Percentiles rank a stretch among this genome's conserved stretches.
Conservation (phyloP, 2,329 filamentous ascomycete genomes). For the Alternaria sp. region DNA sequence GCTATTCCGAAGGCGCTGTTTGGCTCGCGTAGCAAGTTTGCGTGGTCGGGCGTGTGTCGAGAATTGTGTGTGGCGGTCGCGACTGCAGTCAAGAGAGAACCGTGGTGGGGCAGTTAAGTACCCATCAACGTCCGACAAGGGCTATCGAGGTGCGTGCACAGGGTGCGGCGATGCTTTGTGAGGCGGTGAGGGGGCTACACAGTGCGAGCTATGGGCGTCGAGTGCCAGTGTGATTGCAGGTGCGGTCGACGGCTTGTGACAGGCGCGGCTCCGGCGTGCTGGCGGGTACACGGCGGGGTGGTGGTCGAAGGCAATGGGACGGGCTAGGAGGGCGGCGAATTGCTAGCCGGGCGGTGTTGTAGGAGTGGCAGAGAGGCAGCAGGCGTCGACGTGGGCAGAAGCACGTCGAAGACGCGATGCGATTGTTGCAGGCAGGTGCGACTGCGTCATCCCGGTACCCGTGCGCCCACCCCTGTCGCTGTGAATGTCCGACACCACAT, state of each 20-base stretch:
- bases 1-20: background rate
- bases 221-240: constrained; percentile 1
- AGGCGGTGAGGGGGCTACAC: constrained; percentile 1
- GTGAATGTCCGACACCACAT: constrained; percentile 30
- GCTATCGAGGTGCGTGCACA: background rate
- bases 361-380: constrained; percentile 6
- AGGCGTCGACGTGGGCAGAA: constrained; percentile 26
- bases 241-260: background rate
- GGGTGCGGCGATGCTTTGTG: background rate
- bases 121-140: constrained; percentile 17
- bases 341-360: background rate
- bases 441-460: constrained; percentile 30
- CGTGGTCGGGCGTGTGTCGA: background rate
- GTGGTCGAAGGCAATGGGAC: background rate
- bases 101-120: constrained; percentile 32
- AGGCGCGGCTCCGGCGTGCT: constrained; percentile 2
- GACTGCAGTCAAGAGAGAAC: constrained; percentile 18
- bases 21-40: background rate
- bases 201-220: constrained; percentile 5
- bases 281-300: background rate
- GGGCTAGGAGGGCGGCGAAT: background rate
- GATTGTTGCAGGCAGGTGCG: constrained; percentile 31
- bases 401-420: constrained; percentile 30
- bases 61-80: constrained; percentile 18
- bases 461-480: constrained; percentile 29